Evolutionary conservation across 202 grass and related monocot genomes (phyloP), one percentile per base, ranked within the genome.

Genomic region (Schoenoplectus tabernaemontani): DNA sequence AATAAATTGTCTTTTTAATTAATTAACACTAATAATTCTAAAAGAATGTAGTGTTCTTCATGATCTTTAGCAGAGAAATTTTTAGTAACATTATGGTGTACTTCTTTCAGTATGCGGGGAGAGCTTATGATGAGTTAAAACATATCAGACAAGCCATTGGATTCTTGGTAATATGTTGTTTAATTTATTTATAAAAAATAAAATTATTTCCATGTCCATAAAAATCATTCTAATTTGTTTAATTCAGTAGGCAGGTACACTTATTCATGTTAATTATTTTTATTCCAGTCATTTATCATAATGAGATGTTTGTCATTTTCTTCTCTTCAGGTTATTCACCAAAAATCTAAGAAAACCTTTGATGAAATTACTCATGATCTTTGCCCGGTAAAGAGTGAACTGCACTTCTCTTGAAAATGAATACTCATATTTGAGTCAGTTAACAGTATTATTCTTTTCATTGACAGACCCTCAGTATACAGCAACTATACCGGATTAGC

Each of bases 351-450:
- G 88, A 99, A 95, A 89, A 93, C 89, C 4, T 91, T 95, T 38
- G 92, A 99, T 84, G 96, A 99, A 93, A 96, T 99, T 87, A 96
- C 91, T 79, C 96, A 99, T 56, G 96, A 99, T 81, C 96, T 99
- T 79, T 99, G 96, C 75, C 96, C 96, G 59, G 96, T 99, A 77
- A 75, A 75, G 7, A 92, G 88, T 85, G 57, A 78, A 86, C 26
- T 54, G 57, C 28, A 26, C 58, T 42, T 37, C 78, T 4, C 54
- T 81, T 81, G 43, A 82, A 34, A 26, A 81, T 71, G 6, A 67
- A 15, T 16, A 22, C 76, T 87, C 78, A 24, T 76, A 34, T 84
- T 81, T 57, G 60, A 88, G 64, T 69, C 43, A 77, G 54, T 79
- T 83, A 76, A 86, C 71, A 74, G 80, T 60, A 16, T 83, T 37